A percentile compares a stretch with the other conserved stretches of the same genome.
phyloP scores from a whole-genome alignment of 179 eudicot species.

The Camellia oleifera region DNA sequence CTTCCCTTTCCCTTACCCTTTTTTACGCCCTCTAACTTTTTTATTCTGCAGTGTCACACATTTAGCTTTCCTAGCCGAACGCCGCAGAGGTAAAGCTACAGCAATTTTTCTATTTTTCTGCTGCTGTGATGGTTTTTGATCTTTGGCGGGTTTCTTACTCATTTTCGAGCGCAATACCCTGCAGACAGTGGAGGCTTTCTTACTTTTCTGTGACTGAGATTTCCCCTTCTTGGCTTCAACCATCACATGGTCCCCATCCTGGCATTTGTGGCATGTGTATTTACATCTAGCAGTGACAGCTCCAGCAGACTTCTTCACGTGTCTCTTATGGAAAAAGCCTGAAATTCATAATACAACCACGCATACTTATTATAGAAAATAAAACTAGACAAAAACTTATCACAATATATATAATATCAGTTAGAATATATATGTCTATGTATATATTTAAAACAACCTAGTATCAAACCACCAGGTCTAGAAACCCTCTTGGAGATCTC shows the following conservation, averaged over 20 bases:
- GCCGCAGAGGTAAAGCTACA: slow-evolving; percentile 58
- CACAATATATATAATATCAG: neutral
- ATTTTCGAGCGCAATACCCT: slow-evolving; percentile 34
- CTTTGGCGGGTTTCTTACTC: slow-evolving; percentile 30
- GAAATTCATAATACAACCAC: slow-evolving; percentile 6
- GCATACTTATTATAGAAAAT: neutral
- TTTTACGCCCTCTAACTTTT: slow-evolving; percentile 33
- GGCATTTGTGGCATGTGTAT: slow-evolving; percentile 72
- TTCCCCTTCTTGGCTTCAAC: slow-evolving; percentile 30
- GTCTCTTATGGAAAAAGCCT: slow-evolving; percentile 86
- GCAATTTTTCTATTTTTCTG: slow-evolving; percentile 29
- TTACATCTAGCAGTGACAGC: slow-evolving; percentile 35
- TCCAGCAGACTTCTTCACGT: slow-evolving; percentile 61
- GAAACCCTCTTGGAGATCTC: neutral
- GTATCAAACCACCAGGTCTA: neutral
- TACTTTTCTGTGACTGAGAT: slow-evolving; percentile 30
- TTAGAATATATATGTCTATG: too few species aligned
- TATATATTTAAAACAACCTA: neutral
- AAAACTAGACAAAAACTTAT: neutral
- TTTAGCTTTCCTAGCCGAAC: slow-evolving; percentile 70
- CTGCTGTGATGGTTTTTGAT: slow-evolving; percentile 22
- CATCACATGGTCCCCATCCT: slow-evolving; percentile 34
- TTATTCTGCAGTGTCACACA: slow-evolving; percentile 27
- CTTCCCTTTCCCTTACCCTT: slow-evolving; percentile 28
- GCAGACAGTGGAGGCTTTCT: slow-evolving; percentile 27